Base-by-base conservation (phyloP, 345 rosid species). In the Geranium brycei region DNA sequence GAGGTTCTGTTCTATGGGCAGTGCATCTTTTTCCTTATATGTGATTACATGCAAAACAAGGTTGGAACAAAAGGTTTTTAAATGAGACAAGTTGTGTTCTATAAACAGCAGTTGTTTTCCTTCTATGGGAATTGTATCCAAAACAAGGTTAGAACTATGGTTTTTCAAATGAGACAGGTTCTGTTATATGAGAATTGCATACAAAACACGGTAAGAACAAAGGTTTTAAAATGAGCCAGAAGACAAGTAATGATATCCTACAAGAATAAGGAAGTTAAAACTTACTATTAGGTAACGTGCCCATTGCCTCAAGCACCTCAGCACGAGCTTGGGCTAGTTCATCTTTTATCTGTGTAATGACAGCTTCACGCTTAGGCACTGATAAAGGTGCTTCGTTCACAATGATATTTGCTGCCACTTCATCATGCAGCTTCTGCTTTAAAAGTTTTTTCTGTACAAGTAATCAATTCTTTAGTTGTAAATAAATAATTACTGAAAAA, bases 1-100 rank as follows among this genome's bases (percentile, higher is more conserved):
- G 63, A 31, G 84, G 78, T 51, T 71, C 88, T 4, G 80, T 83
- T 79, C 95, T 87, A 75, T 89, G 76, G 70, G 87, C 88, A 81
- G 77, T 84, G 63, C 76, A 72, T 77, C 82, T 77, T 35, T 69
- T 68, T 76, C 51, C 61, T 68, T 72, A 84, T 87, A 35, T 35
- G 78, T 4, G 74, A 47, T 62, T 47, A 40, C 68, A 23, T 4
- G 64, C 31, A 71, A 7, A 57, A 17, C 53, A 68, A 17, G 64
- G 57, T 15, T 3, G 13, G 13, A 41, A 38, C 61, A 31, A 19
- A 4, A 38, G 11, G 28, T 23, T 23, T 23, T 23, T 0, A 23
- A 23, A 23, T 23, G 28, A 74, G 8, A n/a, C 62, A 31, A 83
- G 78, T 51, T 71, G 85, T 4, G 80, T 83, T 79, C 95, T 87